These are phyloP conservation scores for Xanthoparmelia taractica DNA, from an alignment of 495 filamentous ascomycete genomes.

Conservation along the genomic window DNA sequence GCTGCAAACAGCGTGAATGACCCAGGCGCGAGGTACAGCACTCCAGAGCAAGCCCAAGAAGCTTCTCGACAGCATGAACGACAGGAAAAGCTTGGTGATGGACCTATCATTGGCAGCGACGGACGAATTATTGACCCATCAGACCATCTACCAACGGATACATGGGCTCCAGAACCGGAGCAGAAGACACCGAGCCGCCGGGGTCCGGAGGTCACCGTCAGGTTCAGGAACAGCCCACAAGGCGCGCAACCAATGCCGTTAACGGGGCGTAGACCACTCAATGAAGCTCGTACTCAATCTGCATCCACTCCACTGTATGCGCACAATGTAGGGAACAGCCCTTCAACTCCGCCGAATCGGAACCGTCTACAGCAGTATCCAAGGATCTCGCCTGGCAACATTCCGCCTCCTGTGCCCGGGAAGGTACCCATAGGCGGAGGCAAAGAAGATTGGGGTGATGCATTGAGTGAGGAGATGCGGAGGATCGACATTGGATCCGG, in stretches of 20 bases:
- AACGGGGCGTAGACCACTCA: constrained; percentile 22
- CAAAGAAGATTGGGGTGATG: constrained; percentile 41
- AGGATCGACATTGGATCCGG: constrained; percentile 69
- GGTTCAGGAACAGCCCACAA: constrained; percentile 40
- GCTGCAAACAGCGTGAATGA: constrained; percentile 30
- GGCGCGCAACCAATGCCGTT: constrained; percentile 41
- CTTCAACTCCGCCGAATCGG: constrained; percentile 32
- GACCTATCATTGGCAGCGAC: constrained; percentile 68
- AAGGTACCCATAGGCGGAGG: constrained; percentile 57
- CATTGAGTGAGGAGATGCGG: constrained; percentile 71
- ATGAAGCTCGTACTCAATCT: constrained; percentile 29
- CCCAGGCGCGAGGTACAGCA: constrained; percentile 35
- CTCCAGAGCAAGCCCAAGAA: constrained; percentile 38
- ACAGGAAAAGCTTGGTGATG: constrained; percentile 34
- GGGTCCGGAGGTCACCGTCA: constrained; percentile 48
- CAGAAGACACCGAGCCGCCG: constrained; percentile 49
- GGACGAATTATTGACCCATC: constrained; percentile 86
- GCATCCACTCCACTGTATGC: constrained; percentile 24
- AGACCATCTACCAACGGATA: constrained; percentile 83
- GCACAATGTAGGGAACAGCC: constrained; percentile 24
- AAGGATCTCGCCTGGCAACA: constrained; percentile 21
- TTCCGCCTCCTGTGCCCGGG: constrained; percentile 58
- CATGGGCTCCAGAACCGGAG: constrained; percentile 92
- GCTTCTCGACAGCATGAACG: constrained; percentile 33
- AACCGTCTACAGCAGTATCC: constrained; percentile 52